phyloP scores from a whole-genome alignment of 441 rosid species.

The Erodium trifolium region DNA sequence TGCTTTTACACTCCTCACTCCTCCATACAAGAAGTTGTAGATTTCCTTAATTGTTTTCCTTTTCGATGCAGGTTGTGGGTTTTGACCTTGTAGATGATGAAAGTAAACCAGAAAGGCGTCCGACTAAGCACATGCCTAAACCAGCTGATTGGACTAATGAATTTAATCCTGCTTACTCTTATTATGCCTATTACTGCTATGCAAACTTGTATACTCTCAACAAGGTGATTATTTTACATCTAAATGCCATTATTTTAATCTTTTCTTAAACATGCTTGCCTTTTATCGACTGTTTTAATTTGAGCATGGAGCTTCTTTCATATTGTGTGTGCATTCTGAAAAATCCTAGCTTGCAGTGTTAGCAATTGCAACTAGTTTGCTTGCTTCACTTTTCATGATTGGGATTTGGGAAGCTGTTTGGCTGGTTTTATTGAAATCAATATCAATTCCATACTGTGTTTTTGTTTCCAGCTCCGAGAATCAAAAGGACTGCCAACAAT shows the following conservation, averaged over 20 bases:
- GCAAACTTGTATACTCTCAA: slow-evolving; percentile 61
- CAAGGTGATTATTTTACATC: slow-evolving; percentile 31
- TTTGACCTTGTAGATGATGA: slow-evolving; percentile 76
- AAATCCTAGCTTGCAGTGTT: no score
- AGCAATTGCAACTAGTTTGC: not conserved
- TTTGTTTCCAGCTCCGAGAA: slow-evolving; percentile 57
- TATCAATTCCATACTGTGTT: not conserved
- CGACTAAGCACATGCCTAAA: slow-evolving; percentile 70
- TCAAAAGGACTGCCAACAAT: slow-evolving; percentile 66
- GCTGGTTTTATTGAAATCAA: slow-evolving; percentile 13
- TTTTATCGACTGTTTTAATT: slow-evolving; percentile 8
- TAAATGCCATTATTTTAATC: not conserved
- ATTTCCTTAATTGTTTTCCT: not conserved
- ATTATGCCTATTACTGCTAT: slow-evolving; percentile 66
- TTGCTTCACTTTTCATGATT: not conserved
- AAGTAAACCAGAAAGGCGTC: slow-evolving; percentile 79
- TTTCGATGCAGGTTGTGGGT: slow-evolving; percentile 53
- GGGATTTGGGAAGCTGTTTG: not conserved
- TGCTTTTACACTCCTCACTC: not conserved
- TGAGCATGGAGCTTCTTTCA: slow-evolving; percentile 9
- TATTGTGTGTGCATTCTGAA: not conserved
- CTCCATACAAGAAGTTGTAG: not conserved
- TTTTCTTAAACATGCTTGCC: not conserved
- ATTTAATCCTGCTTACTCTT: slow-evolving; percentile 68
- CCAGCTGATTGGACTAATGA: slow-evolving; percentile 70